phyloP scores from a whole-genome alignment of 2,329 filamentous ascomycete species.

The Aspergillus aculeatus region DNA sequence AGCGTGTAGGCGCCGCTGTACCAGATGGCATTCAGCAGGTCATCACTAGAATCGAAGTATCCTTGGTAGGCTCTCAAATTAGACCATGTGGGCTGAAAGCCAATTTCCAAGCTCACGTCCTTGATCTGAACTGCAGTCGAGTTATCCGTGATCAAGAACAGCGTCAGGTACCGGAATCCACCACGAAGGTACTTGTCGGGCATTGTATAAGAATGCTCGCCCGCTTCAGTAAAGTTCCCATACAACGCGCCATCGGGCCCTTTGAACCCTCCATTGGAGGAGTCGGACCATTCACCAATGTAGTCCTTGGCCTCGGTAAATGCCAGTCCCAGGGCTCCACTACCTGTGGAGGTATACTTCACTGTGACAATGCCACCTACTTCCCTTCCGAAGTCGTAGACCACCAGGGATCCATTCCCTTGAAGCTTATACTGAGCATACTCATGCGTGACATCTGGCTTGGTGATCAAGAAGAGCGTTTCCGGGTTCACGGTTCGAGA shows the following conservation, averaged over 20 bases:
- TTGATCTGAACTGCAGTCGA: constrained; percentile 38
- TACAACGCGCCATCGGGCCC: constrained; percentile 47
- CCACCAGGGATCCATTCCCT: constrained; percentile 53
- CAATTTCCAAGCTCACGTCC: constrained; percentile 45
- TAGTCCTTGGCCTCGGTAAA: constrained; percentile 52
- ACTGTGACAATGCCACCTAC: constrained; percentile 57
- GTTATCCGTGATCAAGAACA: constrained; percentile 37
- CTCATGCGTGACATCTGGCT: constrained; percentile 16
- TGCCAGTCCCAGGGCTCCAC: constrained; percentile 45
- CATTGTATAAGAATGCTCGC: constrained; percentile 39
- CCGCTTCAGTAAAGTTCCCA: constrained; percentile 34
- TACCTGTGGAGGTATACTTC: constrained; percentile 46
- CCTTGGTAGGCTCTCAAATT: constrained; percentile 54
- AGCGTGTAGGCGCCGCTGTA: constrained; percentile 57
- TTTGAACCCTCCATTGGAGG: constrained; percentile 47
- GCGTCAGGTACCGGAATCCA: constrained; percentile 47
- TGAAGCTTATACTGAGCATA: constrained; percentile 32
- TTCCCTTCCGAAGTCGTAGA: constrained; percentile 60
- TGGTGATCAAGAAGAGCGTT: constrained; percentile 13
- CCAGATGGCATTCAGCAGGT: constrained; percentile 57
- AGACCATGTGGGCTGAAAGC: constrained; percentile 52
- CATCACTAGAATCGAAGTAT: constrained; percentile 53
- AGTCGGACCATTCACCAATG: constrained; percentile 49
- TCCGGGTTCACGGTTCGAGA: constrained; percentile 52
- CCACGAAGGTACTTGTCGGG: constrained; percentile 42